Evolutionary conservation across 148 eudicot genomes (phyloP).

Genomic region (Diospyros lotus): DNA sequence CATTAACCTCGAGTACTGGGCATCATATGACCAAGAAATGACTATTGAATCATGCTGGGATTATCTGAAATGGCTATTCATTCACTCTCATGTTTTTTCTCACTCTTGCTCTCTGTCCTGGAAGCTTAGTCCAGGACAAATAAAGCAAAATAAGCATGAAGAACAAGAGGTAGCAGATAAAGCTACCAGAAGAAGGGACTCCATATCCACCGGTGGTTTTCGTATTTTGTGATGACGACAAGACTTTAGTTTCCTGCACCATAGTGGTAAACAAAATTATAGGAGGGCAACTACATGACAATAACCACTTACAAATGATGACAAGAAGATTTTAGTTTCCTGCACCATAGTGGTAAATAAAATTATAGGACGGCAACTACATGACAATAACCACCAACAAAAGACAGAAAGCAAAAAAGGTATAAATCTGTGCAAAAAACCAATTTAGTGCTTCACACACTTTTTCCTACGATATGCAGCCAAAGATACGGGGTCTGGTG

Average conservation of each 20-base stretch:
- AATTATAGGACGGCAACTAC: background rate
- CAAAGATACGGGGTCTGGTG: too few species aligned
- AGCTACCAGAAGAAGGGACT: background rate
- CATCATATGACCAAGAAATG: background rate
- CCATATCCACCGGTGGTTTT: background rate
- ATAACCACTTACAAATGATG: too few species aligned
- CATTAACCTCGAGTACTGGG: background rate
- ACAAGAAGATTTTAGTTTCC: background rate
- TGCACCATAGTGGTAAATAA: background rate
- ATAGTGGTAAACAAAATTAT: background rate
- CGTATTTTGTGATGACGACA: background rate
- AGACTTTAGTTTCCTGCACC: conserved; percentile 1
- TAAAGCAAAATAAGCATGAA: conserved; percentile 1
- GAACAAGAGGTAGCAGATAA: conserved; percentile 5
- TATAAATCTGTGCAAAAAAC: too few species aligned
- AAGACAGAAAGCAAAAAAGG: background rate
- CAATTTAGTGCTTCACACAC: too few species aligned
- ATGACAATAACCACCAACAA: background rate
- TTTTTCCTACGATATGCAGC: too few species aligned
- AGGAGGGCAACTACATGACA: background rate
- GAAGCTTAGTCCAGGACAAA: background rate
- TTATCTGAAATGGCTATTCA: too few species aligned
- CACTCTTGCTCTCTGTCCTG: background rate
- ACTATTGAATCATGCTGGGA: conserved; percentile 1
- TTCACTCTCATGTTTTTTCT: too few species aligned